Conservation (phyloP, 768 basidiomycete species). For the Naganishia friedmannii region DNA sequence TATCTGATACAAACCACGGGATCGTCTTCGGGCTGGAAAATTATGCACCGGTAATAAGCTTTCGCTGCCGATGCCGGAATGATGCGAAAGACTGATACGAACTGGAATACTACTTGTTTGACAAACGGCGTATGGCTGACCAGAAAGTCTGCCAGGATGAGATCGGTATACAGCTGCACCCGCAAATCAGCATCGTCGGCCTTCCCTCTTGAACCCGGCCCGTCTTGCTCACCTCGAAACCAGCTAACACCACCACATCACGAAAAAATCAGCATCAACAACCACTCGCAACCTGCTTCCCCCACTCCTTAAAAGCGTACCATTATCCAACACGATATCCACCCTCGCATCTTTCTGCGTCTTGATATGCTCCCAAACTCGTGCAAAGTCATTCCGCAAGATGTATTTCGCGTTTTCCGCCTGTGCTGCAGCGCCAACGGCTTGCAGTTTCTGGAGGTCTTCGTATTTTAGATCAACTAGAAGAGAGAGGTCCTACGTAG, state of each 20-base stretch:
- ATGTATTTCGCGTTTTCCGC: slow-evolving; percentile 73
- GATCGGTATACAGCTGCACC: slow-evolving; percentile 78
- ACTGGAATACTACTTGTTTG: slow-evolving; percentile 85
- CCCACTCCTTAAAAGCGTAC: slow-evolving; percentile 55
- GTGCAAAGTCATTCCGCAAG: slow-evolving; percentile 73
- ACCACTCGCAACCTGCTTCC: not conserved
- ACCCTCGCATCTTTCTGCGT: slow-evolving; percentile 59
- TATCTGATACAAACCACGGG: slow-evolving; percentile 97
- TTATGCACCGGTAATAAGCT: not conserved
- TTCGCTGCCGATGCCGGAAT: not conserved
- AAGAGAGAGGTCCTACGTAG: slow-evolving; percentile 76
- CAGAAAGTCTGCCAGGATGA: slow-evolving; percentile 75
- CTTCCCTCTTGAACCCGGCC: not conserved
- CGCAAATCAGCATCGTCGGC: slow-evolving; percentile 2
- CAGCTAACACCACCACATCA: slow-evolving; percentile 59
- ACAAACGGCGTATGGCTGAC: slow-evolving; percentile 83
- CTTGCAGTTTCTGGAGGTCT: slow-evolving; percentile 78
- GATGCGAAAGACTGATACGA: slow-evolving; percentile 42
- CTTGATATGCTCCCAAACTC: slow-evolving; percentile 70
- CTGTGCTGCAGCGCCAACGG: slow-evolving; percentile 76
- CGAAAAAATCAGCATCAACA: slow-evolving; percentile 10
- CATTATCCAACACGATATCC: slow-evolving; percentile 89
- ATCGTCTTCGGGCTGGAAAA: slow-evolving; percentile 76
- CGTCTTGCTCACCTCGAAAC: slow-evolving; percentile 68
- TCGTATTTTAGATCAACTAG: slow-evolving; percentile 77